Conservation (phyloP, 495 filamentous ascomycete genomes). For the Rostrohypoxylon terebratum region DNA sequence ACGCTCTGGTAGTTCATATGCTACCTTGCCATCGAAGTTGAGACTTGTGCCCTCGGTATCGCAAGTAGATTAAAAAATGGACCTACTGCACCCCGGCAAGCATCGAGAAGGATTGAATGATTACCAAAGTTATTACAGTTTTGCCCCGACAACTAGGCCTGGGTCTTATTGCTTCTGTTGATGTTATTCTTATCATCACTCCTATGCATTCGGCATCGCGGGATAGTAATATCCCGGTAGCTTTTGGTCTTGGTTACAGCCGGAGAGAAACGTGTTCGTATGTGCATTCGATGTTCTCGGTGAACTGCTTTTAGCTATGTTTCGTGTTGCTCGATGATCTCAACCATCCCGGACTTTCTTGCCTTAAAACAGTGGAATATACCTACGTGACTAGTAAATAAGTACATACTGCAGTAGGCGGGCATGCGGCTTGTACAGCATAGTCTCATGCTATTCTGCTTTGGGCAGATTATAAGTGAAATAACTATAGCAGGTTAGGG, state of each 20-base stretch:
- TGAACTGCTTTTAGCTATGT: constrained; percentile 20
- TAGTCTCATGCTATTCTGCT: not conserved
- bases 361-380: constrained; percentile 4
- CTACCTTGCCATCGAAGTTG: constrained; percentile 8
- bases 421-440: not conserved
- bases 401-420: not conserved
- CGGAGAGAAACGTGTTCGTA: constrained; percentile 32
- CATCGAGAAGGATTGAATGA: constrained; percentile 7
- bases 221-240: constrained; percentile 11
- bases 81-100: constrained; percentile 5
- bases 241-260: not conserved
- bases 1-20: not conserved
- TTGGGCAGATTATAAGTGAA: not conserved
- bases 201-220: constrained; percentile 11
- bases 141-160: constrained; percentile 8
- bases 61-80: constrained; percentile 37
- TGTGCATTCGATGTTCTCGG: constrained; percentile 21
- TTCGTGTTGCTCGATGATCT: constrained; percentile 2
- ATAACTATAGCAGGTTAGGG: not conserved
- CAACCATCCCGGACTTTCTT: constrained; percentile 12
- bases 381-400: not conserved
- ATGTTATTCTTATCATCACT: constrained; percentile 9
- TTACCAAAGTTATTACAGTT: constrained; percentile 22
- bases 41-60: constrained; percentile 34
- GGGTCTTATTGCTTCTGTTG: not conserved